Evolutionary conservation across 768 basidiomycete species (phyloP).

Genomic region (Postia placenta): DNA sequence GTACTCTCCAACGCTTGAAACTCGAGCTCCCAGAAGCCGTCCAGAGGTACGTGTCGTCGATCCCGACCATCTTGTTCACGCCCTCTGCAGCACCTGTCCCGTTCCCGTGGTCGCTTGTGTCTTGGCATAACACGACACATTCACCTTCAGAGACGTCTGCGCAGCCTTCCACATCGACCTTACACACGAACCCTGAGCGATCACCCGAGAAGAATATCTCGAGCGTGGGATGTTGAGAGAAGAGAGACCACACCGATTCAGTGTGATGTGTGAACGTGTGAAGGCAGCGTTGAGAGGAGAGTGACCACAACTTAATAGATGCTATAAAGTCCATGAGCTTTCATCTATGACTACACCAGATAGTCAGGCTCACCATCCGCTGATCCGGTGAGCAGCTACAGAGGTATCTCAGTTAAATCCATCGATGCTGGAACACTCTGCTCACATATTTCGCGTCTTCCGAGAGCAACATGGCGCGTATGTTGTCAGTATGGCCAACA

Average conservation of each 20-base stretch:
- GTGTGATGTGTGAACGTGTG: constrained; percentile 96
- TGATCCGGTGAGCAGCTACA: constrained; percentile 75
- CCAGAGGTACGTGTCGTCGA: constrained; percentile 86
- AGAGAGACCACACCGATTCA: constrained; percentile 91
- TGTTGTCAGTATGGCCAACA: constrained; percentile 96
- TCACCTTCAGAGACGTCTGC: constrained; percentile 82
- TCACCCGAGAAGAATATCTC: constrained; percentile 94
- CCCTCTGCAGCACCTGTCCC: constrained; percentile 41
- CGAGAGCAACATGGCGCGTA: constrained; percentile 81
- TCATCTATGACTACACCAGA: neutral
- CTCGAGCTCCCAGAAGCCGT: constrained; percentile 81
- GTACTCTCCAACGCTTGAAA: constrained; percentile 77
- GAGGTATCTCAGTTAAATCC: no score
- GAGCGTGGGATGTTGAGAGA: constrained; percentile 81
- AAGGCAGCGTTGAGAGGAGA: constrained; percentile 80
- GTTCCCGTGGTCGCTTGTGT: constrained; percentile 35
- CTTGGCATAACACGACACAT: constrained; percentile 78
- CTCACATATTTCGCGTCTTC: constrained; percentile 89
- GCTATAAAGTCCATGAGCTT: constrained; percentile 31
- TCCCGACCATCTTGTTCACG: constrained; percentile 75
- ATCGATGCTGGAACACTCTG: constrained; percentile 11
- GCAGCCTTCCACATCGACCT: constrained; percentile 84
- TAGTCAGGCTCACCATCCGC: constrained; percentile 49
- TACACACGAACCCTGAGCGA: constrained; percentile 81
- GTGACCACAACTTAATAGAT: constrained; percentile 93